Base-by-base conservation (phyloP, 306 rosid genomes). In the Pterocarpus macrocarpus region DNA sequence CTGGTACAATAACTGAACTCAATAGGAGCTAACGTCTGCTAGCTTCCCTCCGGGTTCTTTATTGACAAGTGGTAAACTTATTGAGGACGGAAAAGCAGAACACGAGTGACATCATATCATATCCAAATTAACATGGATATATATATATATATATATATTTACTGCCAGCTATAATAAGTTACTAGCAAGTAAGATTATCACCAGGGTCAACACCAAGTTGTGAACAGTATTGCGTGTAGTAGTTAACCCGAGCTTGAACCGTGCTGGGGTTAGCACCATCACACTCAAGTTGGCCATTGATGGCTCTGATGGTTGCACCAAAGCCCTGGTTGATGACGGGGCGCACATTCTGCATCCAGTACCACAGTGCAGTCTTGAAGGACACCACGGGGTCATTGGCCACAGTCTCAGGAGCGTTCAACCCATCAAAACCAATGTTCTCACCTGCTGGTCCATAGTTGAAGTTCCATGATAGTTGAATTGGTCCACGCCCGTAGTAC, bases 391-490 rank as follows among this genome's bases (percentile, higher is more conserved):
- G 76, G 66, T 91, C 90, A 33, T 80, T 88, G 8, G 92, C 95
- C n/a, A 91, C 97, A 0, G 89, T 90, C 75, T 95, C 95, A 0
- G 98, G 97, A 0, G 87, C 65, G 63, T 91, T 91, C 12, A 95
- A 39, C 4, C 97, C 97, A 22, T 95, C 97, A 5, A 92, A 92
- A 1, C 83, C 86, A 0, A 70, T 90, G 85, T 39, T 71, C 6
- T 89, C n/a, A 38, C 98, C 97, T 0, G 95, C 94, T 0, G 94
- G 91, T 2, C 97, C 97, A 2, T 95, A 95, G 77, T 95, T 95
- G 86, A 70, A 90, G 90, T 95, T 95, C 98, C 97, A 95, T 0
- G 98, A 92, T 30, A 92, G 85, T 64, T 94, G 97, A 73, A 94
- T 84, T 0, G 98, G 98, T 44, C 98, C 98, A 0, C 98, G 90